A percentile compares a stretch with the other conserved stretches of the same genome.
Evolutionary conservation across 2,329 filamentous ascomycete genomes (phyloP).

Genomic region (Periconia digitata): DNA sequence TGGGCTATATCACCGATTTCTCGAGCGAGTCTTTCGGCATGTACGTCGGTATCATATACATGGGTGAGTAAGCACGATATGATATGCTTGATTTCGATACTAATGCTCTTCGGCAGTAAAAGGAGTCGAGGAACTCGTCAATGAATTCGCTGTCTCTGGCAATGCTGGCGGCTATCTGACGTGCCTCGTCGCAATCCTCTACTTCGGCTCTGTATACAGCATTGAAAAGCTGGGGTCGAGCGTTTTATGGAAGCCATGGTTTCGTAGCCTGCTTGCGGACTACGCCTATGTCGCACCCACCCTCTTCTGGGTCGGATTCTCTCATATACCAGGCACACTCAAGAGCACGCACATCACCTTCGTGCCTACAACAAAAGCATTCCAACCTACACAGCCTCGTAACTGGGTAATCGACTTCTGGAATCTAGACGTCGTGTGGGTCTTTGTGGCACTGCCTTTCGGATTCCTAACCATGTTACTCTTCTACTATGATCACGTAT

Average conservation of each 20-base stretch:
- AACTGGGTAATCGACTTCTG: conserved; percentile 57
- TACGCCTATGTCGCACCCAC: conserved; percentile 54
- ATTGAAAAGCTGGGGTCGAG: conserved; percentile 54
- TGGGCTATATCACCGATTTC: conserved; percentile 62
- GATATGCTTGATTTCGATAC: conserved; percentile 54
- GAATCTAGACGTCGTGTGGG: conserved; percentile 54
- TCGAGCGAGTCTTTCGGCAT: conserved; percentile 57
- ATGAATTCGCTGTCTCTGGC: conserved; percentile 49
- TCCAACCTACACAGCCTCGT: conserved; percentile 50
- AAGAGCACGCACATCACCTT: conserved; percentile 44
- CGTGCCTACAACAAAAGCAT: conserved; percentile 49
- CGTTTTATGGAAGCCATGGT: conserved; percentile 47
- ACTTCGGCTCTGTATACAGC: conserved; percentile 54
- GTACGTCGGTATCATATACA: conserved; percentile 60
- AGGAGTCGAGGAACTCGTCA: conserved; percentile 58
- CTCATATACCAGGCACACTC: conserved; percentile 54
- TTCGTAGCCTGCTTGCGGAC: conserved; percentile 53
- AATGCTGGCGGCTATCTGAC: conserved; percentile 51
- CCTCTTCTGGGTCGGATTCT: conserved; percentile 58
- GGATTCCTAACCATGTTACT: conserved; percentile 57
- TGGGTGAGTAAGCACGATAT: conserved; percentile 53
- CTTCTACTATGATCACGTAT: conserved; percentile 60
- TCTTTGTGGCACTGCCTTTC: conserved; percentile 57
- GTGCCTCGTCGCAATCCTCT: conserved; percentile 54
- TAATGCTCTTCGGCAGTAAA: conserved; percentile 46